Conservation (phyloP, 192 early-diverging fungal genomes). For the Coemansia sp. region DNA sequence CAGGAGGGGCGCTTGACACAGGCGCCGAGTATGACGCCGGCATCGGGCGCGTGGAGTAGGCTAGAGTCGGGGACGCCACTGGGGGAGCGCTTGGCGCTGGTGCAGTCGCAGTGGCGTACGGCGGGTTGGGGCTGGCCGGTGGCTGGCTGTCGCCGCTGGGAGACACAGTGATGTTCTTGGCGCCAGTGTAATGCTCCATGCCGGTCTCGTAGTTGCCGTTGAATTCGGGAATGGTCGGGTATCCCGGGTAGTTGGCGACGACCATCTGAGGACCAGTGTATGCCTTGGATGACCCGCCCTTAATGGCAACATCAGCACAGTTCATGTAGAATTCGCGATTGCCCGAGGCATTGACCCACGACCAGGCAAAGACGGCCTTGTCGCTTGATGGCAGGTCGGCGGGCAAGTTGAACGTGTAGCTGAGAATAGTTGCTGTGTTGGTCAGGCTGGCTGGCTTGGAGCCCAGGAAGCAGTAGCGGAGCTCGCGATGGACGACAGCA, state of each 20-base stretch:
- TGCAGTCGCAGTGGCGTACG: conserved; percentile 5
- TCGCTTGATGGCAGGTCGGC: conserved; percentile 42
- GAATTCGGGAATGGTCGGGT: conserved; percentile 54
- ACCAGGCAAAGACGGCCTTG: conserved; percentile 59
- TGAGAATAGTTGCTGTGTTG: conserved; percentile 14
- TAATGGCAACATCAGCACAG: conserved; percentile 42
- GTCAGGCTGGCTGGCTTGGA: conserved; percentile 11
- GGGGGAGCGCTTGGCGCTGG: background rate
- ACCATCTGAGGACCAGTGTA: conserved; percentile 27
- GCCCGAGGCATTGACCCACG: conserved; percentile 63
- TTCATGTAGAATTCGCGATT: conserved; percentile 51
- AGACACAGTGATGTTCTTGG: conserved; percentile 25
- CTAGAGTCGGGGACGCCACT: background rate
- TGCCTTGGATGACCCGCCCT: conserved; percentile 18
- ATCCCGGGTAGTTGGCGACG: conserved; percentile 29
- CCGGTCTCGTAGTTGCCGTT: conserved; percentile 23
- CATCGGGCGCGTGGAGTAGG: background rate
- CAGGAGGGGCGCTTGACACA: conserved; percentile 8
- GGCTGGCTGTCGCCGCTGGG: conserved; percentile 6
- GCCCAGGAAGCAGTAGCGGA: conserved; percentile 38
- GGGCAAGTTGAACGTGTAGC: conserved; percentile 57
- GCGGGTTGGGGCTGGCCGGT: background rate
- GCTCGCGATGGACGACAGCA: conserved; percentile 58
- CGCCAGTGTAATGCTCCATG: conserved; percentile 19
- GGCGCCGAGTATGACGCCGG: conserved; percentile 9